Evolutionary conservation across 177 flowering plant genomes (phyloP), one percentile per base, ranked within the genome.

Genomic region (Vitis hybrid): DNA sequence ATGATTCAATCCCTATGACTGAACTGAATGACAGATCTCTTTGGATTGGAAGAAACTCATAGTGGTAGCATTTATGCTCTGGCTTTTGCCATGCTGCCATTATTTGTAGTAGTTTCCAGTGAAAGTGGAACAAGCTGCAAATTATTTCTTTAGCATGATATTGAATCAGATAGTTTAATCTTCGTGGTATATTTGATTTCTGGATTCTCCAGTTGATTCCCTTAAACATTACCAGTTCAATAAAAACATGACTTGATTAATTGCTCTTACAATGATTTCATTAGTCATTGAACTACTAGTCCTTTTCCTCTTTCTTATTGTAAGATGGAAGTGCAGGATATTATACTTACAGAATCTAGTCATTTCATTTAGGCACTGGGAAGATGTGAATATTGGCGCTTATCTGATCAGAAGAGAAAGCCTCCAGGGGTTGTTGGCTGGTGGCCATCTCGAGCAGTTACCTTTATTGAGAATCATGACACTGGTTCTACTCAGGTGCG

Each of bases 361-460:
- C 66, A 52, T 70, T 67, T 72, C 40, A 21, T 72, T 15, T 73
- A 93, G 99, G 94, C 85, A 56, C 75, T 95, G 75, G 97, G 81
- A 63, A 84, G 83, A 79, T 91, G 97, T 82, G 97, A 95, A 78
- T 95, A 95, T 81, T 95, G 98, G 99, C 82, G 99, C 74, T 81
- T 95, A 79, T 90, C 92, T 59, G 99, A 95, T 82, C 66, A 77
- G 72, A 90, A 88, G 77, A 95, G 97, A 65, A 91, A 88, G 76
- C 98, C 99, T 52, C 97, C 99, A 7, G 99, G 99, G n/a, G 98
- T 95, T 62, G 80, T 95, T 76, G 99, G 99, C 49, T 95, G 99
- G 99, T 95, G 99, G 99, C 97, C 98, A 1, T 95, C 99, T 67
- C 97, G 99, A 68, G 99, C 99, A 69, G 97, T 95, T 66, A 95